A percentile compares a stretch with the other conserved stretches of the same genome.
phyloP scores from a whole-genome alignment of 176 grass and related monocot genomes.

The Cenchrus purpureus region DNA sequence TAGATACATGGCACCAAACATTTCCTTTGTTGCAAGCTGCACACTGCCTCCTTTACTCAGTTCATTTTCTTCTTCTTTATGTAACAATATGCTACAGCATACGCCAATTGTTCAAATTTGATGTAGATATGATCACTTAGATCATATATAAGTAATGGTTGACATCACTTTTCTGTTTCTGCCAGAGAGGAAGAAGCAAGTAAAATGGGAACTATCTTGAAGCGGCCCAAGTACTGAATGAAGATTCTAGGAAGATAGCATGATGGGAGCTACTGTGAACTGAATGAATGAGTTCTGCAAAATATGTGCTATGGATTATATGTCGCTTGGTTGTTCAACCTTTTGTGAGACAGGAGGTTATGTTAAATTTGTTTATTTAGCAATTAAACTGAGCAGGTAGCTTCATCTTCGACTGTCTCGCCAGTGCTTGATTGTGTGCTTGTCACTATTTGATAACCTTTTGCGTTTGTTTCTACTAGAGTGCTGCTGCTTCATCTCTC shows the following conservation, averaged over 20 bases:
- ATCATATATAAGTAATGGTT: neutral
- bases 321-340: neutral
- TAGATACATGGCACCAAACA: neutral
- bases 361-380: constrained; percentile 1
- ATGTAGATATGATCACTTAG: neutral
- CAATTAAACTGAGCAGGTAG: neutral
- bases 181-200: neutral
- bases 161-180: neutral
- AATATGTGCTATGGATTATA: neutral
- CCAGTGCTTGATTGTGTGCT: neutral
- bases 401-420: neutral
- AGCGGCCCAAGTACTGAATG: neutral
- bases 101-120: neutral
- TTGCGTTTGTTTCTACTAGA: no score
- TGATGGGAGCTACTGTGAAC: neutral
- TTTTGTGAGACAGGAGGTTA: neutral
- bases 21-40: neutral
- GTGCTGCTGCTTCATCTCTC: no score
- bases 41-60: no score
- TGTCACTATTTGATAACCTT: no score
- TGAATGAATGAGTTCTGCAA: neutral
- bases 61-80: no score
- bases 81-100: no score
- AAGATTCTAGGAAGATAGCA: neutral
- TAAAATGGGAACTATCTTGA: neutral